Evolutionary conservation across 495 filamentous ascomycete species (phyloP).

Genomic region (Aspergillus steynii): DNA sequence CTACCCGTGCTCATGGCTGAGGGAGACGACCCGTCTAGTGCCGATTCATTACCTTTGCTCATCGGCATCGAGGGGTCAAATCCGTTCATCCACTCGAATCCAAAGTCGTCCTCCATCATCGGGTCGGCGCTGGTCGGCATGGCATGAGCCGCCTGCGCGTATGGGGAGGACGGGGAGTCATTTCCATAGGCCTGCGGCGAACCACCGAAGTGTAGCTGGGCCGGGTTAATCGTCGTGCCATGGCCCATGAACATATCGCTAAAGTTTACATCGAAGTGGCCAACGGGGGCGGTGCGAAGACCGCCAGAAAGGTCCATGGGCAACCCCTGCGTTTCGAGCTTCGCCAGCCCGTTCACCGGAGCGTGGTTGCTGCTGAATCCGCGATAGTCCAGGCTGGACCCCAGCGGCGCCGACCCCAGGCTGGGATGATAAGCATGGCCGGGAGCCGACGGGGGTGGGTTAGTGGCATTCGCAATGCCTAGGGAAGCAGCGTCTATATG

Average conservation of each 20-base stretch:
- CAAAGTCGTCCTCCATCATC: slow-evolving; percentile 70
- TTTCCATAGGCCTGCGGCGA: slow-evolving; percentile 69
- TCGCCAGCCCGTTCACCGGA: slow-evolving; percentile 63
- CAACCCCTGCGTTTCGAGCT: slow-evolving; percentile 79
- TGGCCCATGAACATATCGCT: slow-evolving; percentile 77
- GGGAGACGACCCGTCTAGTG: slow-evolving; percentile 89
- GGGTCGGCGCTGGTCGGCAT: slow-evolving; percentile 49
- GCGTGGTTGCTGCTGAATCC: slow-evolving; percentile 67
- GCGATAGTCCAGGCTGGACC: slow-evolving; percentile 63
- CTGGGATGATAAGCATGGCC: slow-evolving; percentile 65
- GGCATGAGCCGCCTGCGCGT: slow-evolving; percentile 62
- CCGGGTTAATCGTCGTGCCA: slow-evolving; percentile 87
- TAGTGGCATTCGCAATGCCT: slow-evolving; percentile 65
- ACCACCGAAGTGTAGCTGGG: slow-evolving; percentile 89
- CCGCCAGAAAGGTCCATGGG: slow-evolving; percentile 62
- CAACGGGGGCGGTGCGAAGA: slow-evolving; percentile 77
- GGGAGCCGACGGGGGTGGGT: slow-evolving; percentile 53
- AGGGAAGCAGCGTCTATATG: slow-evolving; percentile 82
- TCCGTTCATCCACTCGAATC: slow-evolving; percentile 83
- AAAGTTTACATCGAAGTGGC: slow-evolving; percentile 67
- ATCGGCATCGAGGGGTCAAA: slow-evolving; percentile 78
- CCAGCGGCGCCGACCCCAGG: slow-evolving; percentile 63
- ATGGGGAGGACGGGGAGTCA: slow-evolving; percentile 71
- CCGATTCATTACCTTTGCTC: slow-evolving; percentile 68
- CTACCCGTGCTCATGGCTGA: slow-evolving; percentile 92